phyloP scores from a whole-genome alignment of 345 rosid genomes.

The Rubroshorea leprosula region DNA sequence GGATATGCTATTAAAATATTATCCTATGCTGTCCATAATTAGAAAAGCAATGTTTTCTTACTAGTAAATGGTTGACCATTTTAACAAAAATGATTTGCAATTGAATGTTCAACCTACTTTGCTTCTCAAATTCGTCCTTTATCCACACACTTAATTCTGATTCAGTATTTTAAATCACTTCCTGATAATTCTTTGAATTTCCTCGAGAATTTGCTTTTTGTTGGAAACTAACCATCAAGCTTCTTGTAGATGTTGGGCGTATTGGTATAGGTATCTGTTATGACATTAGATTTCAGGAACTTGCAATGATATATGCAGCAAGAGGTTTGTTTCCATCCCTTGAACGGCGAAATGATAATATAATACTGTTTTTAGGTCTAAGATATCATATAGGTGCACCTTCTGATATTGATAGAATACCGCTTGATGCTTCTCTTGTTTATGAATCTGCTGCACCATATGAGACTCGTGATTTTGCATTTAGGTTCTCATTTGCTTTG shows the following conservation, averaged over 20 bases:
- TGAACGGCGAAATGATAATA: not conserved
- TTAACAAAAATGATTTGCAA: too few relatives aligned
- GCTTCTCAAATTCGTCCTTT: not conserved
- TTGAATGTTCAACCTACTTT: not conserved
- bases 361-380: not conserved
- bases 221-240: slow-evolving; percentile 4
- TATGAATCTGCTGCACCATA: slow-evolving; percentile 8
- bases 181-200: not conserved
- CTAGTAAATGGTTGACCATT: too few relatives aligned
- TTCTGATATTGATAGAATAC: not conserved
- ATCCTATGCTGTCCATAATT: too few relatives aligned
- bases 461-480: slow-evolving; percentile 15
- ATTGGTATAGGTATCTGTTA: slow-evolving; percentile 92
- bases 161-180: too few relatives aligned
- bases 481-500: slow-evolving; percentile 92
- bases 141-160: too few relatives aligned
- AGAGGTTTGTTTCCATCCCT: slow-evolving; percentile 46
- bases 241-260: slow-evolving; percentile 80
- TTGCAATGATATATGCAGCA: slow-evolving; percentile 88
- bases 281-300: slow-evolving; percentile 80
- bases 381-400: too few relatives aligned
- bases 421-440: not conserved
- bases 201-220: not conserved
- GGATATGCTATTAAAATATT: too few relatives aligned
- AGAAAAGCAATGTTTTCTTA: too few relatives aligned